A percentile compares a stretch with the other conserved stretches of the same genome.
Conservation (phyloP, 495 filamentous ascomycete genomes). For the Tuber aestivum region DNA sequence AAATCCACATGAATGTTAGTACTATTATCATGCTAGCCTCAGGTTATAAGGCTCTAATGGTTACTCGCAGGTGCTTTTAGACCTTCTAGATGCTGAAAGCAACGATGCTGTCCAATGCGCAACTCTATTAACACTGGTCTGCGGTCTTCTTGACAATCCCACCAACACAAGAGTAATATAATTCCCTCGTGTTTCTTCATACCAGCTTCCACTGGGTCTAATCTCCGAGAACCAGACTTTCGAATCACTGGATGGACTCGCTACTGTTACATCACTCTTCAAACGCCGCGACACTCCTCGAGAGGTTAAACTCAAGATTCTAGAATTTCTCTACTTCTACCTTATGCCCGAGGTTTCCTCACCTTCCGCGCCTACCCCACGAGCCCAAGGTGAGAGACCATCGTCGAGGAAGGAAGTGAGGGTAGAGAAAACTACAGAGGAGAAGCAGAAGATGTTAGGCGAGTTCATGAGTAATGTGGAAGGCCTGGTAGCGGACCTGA, state of each 20-base stretch:
- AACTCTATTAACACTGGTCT: conserved; percentile 82
- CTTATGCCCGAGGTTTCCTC: conserved; percentile 80
- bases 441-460: conserved; percentile 79
- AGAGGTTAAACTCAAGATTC: conserved; percentile 84
- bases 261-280: conserved; percentile 90
- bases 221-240: conserved; percentile 52
- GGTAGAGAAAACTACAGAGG: conserved; percentile 59
- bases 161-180: conserved; percentile 61
- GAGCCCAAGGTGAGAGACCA: conserved; percentile 45
- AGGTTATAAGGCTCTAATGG: neutral
- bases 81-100: conserved; percentile 88
- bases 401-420: conserved; percentile 42
- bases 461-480: conserved; percentile 83
- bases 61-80: conserved; percentile 62
- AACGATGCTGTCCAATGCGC: conserved; percentile 85
- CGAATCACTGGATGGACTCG: conserved; percentile 83
- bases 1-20: conserved; percentile 85
- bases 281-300: conserved; percentile 72
- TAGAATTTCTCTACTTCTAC: conserved; percentile 97
- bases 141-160: conserved; percentile 74
- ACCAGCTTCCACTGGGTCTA: conserved; percentile 7
- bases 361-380: conserved; percentile 37
- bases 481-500: conserved; percentile 82
- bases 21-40: neutral
- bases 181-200: neutral